Evolutionary conservation across 768 basidiomycete species (phyloP).

Genomic region (Tulasnella sp.): DNA sequence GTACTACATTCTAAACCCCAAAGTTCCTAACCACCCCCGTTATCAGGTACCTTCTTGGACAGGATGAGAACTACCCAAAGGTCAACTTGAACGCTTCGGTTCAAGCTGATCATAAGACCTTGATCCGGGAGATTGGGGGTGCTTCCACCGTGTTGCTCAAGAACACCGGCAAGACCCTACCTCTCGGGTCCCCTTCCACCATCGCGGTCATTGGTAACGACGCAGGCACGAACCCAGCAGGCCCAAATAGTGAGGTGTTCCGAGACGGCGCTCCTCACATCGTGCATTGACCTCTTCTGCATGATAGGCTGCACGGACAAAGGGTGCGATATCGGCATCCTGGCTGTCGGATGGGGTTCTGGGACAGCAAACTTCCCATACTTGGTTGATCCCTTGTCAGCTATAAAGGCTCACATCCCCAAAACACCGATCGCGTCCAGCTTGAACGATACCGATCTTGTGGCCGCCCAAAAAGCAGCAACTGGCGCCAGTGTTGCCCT

Average conservation of each 20-base stretch:
- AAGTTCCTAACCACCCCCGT: slow-evolving; percentile 15
- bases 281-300: too few relatives aligned
- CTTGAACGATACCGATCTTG: slow-evolving; percentile 6
- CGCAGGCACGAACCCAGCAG: slow-evolving; percentile 40
- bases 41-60: slow-evolving; percentile 41
- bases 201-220: slow-evolving; percentile 47
- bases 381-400: slow-evolving; percentile 20
- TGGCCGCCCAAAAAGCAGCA: slow-evolving; percentile 16
- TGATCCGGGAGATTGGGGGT: slow-evolving; percentile 48
- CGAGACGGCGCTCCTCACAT: too few relatives aligned
- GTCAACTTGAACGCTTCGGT: slow-evolving; percentile 60
- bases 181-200: slow-evolving; percentile 33
- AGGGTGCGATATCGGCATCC: slow-evolving; percentile 19
- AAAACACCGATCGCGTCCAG: not conserved
- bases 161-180: slow-evolving; percentile 37
- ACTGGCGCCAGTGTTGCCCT: slow-evolving; percentile 19
- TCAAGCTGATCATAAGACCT: slow-evolving; percentile 29
- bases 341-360: slow-evolving; percentile 23
- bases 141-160: slow-evolving; percentile 55
- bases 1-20: slow-evolving; percentile 9
- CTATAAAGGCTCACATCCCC: slow-evolving; percentile 18
- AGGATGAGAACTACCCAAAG: slow-evolving; percentile 52
- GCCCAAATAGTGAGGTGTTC: slow-evolving; percentile 45
- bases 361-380: slow-evolving; percentile 20
- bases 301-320: slow-evolving; percentile 16